Evolutionary conservation across 352 stramenopile genomes (phyloP).

Genomic region (Globisporangium uncinulatum): DNA sequence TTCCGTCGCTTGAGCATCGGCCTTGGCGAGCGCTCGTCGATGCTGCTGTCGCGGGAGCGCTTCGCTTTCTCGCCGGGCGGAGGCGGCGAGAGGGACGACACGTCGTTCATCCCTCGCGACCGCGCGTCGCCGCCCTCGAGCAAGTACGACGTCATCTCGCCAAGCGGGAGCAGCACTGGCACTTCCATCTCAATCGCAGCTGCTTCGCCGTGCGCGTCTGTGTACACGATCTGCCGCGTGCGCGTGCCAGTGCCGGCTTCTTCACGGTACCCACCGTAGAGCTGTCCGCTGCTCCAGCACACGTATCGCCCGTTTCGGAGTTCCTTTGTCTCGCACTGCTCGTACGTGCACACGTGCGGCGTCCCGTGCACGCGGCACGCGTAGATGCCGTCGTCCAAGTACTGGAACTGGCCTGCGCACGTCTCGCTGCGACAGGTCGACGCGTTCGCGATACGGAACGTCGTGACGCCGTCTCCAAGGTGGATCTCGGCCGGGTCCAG

Average conservation of each 20-base stretch:
- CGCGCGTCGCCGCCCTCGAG: constrained; percentile 32
- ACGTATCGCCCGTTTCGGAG: constrained; percentile 49
- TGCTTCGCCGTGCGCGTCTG: constrained; percentile 41
- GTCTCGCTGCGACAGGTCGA: constrained; percentile 28
- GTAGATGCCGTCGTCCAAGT: constrained; percentile 69
- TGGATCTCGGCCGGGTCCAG: constrained; percentile 53
- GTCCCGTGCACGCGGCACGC: constrained; percentile 60
- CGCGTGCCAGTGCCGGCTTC: constrained; percentile 55
- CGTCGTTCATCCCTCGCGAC: not conserved
- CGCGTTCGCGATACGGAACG: constrained; percentile 42
- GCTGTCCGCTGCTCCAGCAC: constrained; percentile 56
- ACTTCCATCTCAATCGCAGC: constrained; percentile 70
- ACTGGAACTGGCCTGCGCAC: constrained; percentile 50
- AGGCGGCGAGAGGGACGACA: constrained; percentile 59
- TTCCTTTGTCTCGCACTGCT: constrained; percentile 61
- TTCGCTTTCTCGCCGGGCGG: constrained; percentile 49
- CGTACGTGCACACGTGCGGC: constrained; percentile 69
- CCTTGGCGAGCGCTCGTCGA: constrained; percentile 19
- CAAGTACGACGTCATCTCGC: constrained; percentile 53
- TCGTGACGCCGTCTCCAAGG: constrained; percentile 46
- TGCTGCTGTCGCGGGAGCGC: constrained; percentile 11
- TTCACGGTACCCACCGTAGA: constrained; percentile 64
- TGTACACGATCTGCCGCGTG: constrained; percentile 53
- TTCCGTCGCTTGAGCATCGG: constrained; percentile 27
- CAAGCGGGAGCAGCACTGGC: constrained; percentile 55